These are phyloP conservation scores for Cicer cuneatum DNA, from an alignment of 306 rosid genomes.

Conservation along the genomic window DNA sequence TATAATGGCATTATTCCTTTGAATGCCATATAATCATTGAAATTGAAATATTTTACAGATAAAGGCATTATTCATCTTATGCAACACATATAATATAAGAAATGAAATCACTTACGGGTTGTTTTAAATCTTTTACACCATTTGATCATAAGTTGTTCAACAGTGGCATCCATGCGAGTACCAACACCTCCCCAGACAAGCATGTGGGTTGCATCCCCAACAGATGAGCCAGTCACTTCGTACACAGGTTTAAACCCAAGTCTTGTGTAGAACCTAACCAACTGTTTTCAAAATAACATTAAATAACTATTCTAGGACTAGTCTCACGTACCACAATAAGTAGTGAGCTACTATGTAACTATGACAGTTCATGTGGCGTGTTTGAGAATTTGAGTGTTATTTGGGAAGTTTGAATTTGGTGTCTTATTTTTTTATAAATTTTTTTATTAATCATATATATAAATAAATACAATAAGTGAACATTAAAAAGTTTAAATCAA, in stretches of 20 bases:
- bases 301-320: not conserved
- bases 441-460: too few species aligned
- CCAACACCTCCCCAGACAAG: conserved; percentile 93
- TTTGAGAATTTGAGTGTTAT: too few species aligned
- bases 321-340: not conserved
- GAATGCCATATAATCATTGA: conserved; percentile 6
- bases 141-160: conserved; percentile 69
- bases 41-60: conserved; percentile 1
- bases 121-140: conserved; percentile 77
- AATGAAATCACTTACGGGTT: conserved; percentile 36
- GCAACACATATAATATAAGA: not conserved
- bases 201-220: conserved; percentile 73
- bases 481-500: too few species aligned
- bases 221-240: conserved; percentile 69
- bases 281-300: conserved; percentile 44
- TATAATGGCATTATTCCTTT: not conserved
- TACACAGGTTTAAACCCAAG: conserved; percentile 74
- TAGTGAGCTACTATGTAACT: not conserved
- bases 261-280: conserved; percentile 80
- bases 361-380: too few species aligned
- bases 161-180: conserved; percentile 79
- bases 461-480: too few species aligned
- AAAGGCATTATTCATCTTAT: not conserved
- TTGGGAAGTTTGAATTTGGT: too few species aligned
- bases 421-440: too few species aligned